Base-by-base conservation (phyloP, 768 basidiomycete species). In the Boletus reticulatus region DNA sequence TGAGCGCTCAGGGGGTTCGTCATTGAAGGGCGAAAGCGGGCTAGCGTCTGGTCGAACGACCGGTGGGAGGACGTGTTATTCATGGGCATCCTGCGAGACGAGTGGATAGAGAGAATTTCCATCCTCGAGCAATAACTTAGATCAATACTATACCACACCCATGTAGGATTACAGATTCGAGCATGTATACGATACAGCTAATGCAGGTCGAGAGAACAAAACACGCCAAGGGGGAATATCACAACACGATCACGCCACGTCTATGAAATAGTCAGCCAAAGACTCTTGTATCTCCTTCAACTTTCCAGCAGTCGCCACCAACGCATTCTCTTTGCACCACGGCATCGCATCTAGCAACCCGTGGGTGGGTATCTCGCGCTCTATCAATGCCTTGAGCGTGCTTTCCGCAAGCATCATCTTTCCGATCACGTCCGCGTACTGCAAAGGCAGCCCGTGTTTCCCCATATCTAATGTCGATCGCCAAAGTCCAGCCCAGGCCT, bases 361-460 rank as follows among this genome's bases (percentile, higher is more conserved):
- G 49, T 75, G 70, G 24, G 69, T 60, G 14, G 73, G 73, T 27
- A 79, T 75, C 59, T 75, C 73, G 24, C 73, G 70, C 47, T 78
- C 77, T 45, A 76, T 72, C 17, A 80, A 62, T 43, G 78, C 78
- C 66, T 76, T 76, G 53, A 82, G 64, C 20, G 72, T 70, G 62
- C 78, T 76, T 61, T 80, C 79, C 14, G 78, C 77, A 42, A 82
- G 68, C 75, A 76, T 76, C 59, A 78, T 60, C 65, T 72, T 74
- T 24, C 76, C 76, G 31, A 79, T 54, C 42, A 81, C 67, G 60
- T 83, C 81, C 54, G 75, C 75, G 37, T 72, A 69, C 59, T 75
- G 76, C 43, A 80, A 57, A 22, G 72, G 77, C 24, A 77, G 55
- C 22, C 76, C 70, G 31, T 76, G 71, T 55, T 64, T 69, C 41